phyloP scores from a whole-genome alignment of 1,284 basidiomycete species.

The Ustilago hordei region DNA sequence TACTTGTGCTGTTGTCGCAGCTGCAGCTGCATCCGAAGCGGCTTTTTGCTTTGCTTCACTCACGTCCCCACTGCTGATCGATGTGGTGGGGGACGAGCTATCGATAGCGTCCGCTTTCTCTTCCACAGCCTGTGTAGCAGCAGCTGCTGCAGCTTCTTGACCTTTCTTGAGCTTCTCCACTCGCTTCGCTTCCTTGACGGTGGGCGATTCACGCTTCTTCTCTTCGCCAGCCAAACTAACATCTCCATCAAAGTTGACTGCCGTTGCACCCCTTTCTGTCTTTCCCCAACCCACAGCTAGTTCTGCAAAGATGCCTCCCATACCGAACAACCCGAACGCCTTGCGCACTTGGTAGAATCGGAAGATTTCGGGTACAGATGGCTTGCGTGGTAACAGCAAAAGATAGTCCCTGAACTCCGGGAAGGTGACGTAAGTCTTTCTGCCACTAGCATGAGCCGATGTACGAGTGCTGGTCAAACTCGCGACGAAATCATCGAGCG shows the following conservation, averaged over 20 bases:
- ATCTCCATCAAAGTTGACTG: conserved; percentile 66
- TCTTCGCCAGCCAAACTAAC: conserved; percentile 65
- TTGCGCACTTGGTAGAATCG: conserved; percentile 69
- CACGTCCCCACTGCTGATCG: conserved; percentile 10
- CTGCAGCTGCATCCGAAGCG: conserved; percentile 27
- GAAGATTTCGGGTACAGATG: conserved; percentile 65
- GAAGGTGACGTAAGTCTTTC: conserved; percentile 60
- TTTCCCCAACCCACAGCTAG: conserved; percentile 64
- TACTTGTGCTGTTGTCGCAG: conserved; percentile 19
- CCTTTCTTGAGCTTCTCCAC: conserved; percentile 46
- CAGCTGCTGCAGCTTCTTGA: conserved; percentile 41
- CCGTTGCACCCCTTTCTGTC: conserved; percentile 63
- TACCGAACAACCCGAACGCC: conserved; percentile 67
- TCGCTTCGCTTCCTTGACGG: conserved; percentile 54
- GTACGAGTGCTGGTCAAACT: conserved; percentile 58
- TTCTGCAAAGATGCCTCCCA: conserved; percentile 68
- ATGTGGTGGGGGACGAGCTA: not conserved
- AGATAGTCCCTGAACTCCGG: conserved; percentile 69
- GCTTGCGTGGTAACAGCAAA: conserved; percentile 64
- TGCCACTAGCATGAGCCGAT: conserved; percentile 23
- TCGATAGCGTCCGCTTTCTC: conserved; percentile 12
- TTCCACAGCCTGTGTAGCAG: conserved; percentile 30
- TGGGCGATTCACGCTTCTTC: conserved; percentile 51
- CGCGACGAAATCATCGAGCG: conserved; percentile 67
- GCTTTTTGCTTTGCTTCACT: conserved; percentile 34